A percentile compares a stretch with the other conserved stretches of the same genome.
Evolutionary conservation across 192 early-diverging fungal genomes (phyloP).

Genomic region (Rhizophlyctis rosea): DNA sequence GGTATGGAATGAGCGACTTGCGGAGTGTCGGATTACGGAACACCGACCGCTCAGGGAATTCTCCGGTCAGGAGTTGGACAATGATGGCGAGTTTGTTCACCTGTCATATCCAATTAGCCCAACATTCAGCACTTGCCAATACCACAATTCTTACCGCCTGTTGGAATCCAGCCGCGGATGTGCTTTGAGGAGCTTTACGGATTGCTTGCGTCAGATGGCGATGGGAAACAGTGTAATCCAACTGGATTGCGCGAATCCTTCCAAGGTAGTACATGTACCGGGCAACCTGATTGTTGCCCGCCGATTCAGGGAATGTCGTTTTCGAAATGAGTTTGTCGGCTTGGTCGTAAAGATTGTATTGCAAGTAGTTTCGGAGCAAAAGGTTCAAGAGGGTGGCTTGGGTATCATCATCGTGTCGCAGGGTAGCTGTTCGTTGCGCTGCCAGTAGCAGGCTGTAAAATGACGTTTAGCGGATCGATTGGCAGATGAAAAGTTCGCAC

Average conservation of each 20-base stretch:
- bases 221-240: conserved; percentile 94
- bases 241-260: conserved; percentile 95
- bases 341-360: conserved; percentile 95
- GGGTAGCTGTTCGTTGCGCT: conserved; percentile 86
- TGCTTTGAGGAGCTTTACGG: conserved; percentile 87
- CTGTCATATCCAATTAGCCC: conserved; percentile 45
- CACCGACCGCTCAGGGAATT: conserved; percentile 92
- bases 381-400: conserved; percentile 90
- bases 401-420: conserved; percentile 86
- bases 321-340: conserved; percentile 96
- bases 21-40: conserved; percentile 85
- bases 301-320: conserved; percentile 80
- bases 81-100: conserved; percentile 93
- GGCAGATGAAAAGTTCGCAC: too few relatives aligned
- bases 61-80: conserved; percentile 97
- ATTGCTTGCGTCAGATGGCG: conserved; percentile 86
- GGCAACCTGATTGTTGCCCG: conserved; percentile 89
- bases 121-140: background rate
- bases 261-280: conserved; percentile 95
- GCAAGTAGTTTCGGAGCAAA: conserved; percentile 87
- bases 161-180: conserved; percentile 87
- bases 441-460: conserved; percentile 64
- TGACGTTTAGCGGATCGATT: conserved; percentile 4
- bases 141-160: conserved; percentile 63
- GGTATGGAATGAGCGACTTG: conserved; percentile 86